These are phyloP conservation scores for Phialophora verrucosa DNA, from an alignment of 2,329 filamentous ascomycete species.

Conservation along the genomic window DNA sequence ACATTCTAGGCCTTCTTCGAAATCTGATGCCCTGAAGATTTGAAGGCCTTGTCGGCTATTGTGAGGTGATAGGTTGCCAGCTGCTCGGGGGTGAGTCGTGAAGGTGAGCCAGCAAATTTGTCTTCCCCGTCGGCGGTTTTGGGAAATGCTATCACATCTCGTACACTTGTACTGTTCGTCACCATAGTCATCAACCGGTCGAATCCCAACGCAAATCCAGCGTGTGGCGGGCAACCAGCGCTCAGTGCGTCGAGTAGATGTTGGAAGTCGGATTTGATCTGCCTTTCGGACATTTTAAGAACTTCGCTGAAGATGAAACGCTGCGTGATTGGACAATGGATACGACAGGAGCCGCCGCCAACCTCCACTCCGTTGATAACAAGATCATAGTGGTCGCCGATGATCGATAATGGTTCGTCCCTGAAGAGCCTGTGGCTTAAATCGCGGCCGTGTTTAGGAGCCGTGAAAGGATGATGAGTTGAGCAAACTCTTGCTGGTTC, in stretches of 20 bases:
- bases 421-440: conserved; percentile 68
- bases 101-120: conserved; percentile 78
- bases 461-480: conserved; percentile 95
- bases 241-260: conserved; percentile 83
- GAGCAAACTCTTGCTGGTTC: conserved; percentile 79
- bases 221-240: conserved; percentile 90
- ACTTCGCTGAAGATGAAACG: conserved; percentile 84
- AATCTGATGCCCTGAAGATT: neutral
- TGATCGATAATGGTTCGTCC: conserved; percentile 71
- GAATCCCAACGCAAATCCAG: conserved; percentile 90
- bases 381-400: conserved; percentile 91
- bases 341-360: conserved; percentile 89
- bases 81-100: conserved; percentile 66
- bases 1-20: conserved; percentile 13
- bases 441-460: conserved; percentile 74
- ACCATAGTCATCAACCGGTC: conserved; percentile 84
- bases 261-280: conserved; percentile 74
- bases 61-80: conserved; percentile 64
- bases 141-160: conserved; percentile 96
- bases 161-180: conserved; percentile 74
- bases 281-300: conserved; percentile 73
- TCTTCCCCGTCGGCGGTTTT: conserved; percentile 93
- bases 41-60: conserved; percentile 9
- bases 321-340: conserved; percentile 82
- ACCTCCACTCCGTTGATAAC: conserved; percentile 95